These are phyloP conservation scores for Macroventuria anomochaeta DNA, from an alignment of 2,329 filamentous ascomycete species.

Conservation along the genomic window DNA sequence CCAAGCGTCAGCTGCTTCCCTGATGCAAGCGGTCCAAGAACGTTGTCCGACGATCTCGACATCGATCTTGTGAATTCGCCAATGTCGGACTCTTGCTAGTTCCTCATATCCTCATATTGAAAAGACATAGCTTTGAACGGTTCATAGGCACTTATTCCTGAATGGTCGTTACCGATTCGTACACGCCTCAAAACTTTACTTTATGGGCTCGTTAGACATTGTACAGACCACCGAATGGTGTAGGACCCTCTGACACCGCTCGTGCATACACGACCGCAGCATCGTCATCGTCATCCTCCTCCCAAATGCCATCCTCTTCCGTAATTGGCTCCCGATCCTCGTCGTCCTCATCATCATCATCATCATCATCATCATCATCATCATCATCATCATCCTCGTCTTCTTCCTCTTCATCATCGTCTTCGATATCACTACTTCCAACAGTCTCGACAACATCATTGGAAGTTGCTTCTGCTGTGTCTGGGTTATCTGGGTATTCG, in stretches of 20 bases:
- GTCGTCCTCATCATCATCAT: slow-evolving; percentile 21
- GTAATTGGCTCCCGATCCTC: slow-evolving; percentile 21
- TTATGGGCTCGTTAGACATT: slow-evolving; percentile 25
- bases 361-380: slow-evolving; percentile 23
- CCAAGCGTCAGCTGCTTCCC: background rate
- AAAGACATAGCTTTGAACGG: no score
- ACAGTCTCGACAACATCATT: slow-evolving; percentile 30
- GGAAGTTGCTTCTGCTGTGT: slow-evolving; percentile 33
- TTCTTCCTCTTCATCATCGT: slow-evolving; percentile 23
- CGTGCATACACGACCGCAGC: slow-evolving; percentile 18
- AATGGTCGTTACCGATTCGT: no score
- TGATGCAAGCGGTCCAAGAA: background rate
- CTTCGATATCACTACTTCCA: slow-evolving; percentile 20
- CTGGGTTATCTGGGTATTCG: slow-evolving; percentile 39
- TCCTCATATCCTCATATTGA: no score
- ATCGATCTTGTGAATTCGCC: no score
- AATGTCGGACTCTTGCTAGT: no score
- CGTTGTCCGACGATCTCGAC: no score
- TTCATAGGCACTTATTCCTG: no score
- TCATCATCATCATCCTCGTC: slow-evolving; percentile 27
- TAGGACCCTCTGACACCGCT: slow-evolving; percentile 27
- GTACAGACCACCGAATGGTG: slow-evolving; percentile 35
- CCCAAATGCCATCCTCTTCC: slow-evolving; percentile 25
- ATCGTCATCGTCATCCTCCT: slow-evolving; percentile 27
- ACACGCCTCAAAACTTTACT: no score